These are phyloP conservation scores for Odontarrhena argentea DNA, from an alignment of 345 rosid genomes.

Conservation along the genomic window DNA sequence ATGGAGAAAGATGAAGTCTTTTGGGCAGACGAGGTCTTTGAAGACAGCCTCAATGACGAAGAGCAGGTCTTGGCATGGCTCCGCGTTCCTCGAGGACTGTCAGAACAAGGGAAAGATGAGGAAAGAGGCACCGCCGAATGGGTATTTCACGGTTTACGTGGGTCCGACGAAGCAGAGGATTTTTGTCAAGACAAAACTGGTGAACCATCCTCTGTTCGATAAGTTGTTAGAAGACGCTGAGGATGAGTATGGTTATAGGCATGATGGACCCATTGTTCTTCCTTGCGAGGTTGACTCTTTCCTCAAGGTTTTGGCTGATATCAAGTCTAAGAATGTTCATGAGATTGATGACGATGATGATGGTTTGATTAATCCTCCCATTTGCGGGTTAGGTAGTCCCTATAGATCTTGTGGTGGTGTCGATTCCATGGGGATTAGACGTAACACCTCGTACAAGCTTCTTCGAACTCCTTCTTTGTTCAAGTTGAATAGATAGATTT, in stretches of 20 bases:
- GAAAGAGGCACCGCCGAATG: conserved; percentile 46
- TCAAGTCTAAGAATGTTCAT: conserved; percentile 38
- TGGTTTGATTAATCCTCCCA: conserved; percentile 23
- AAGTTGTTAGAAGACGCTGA: conserved; percentile 77
- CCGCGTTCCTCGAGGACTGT: conserved; percentile 10
- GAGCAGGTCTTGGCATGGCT: conserved; percentile 57
- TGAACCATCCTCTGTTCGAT: conserved; percentile 74
- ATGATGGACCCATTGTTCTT: conserved; percentile 68
- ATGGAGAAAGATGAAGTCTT: conserved; percentile 63
- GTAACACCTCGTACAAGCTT: conserved; percentile 44
- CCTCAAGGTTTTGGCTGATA: conserved; percentile 56
- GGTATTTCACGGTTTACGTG: conserved; percentile 75
- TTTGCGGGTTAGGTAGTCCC: conserved; percentile 33
- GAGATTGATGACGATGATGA: conserved; percentile 31
- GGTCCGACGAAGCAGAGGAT: conserved; percentile 62
- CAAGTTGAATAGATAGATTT: conserved; percentile 43
- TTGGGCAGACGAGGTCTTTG: conserved; percentile 34
- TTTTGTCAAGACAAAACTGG: conserved; percentile 52
- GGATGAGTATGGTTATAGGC: conserved; percentile 57
- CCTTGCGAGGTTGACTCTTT: conserved; percentile 78
- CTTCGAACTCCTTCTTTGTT: conserved; percentile 46
- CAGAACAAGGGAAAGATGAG: conserved; percentile 8
- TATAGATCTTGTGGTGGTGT: conserved; percentile 40
- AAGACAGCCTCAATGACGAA: conserved; percentile 32
- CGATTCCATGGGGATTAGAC: conserved; percentile 31